Evolutionary conservation across 148 eudicot genomes (phyloP), one percentile per base, ranked within the genome.

Genomic region (Nepenthes gracilis): DNA sequence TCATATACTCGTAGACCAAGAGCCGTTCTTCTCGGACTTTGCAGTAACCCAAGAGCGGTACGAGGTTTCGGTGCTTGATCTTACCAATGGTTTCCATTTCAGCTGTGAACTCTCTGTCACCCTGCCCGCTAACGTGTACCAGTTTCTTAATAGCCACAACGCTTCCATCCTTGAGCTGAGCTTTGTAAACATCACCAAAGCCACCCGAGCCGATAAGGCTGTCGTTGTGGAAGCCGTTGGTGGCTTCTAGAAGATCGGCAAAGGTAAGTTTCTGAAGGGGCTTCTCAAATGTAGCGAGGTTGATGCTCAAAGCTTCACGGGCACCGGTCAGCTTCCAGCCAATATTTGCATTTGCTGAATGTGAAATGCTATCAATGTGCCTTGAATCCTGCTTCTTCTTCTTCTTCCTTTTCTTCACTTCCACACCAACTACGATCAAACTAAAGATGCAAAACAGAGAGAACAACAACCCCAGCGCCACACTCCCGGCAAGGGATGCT

Each of bases 31-130:
- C 97, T 23, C 91, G 88, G 2, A 90, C 97, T 62, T 81, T 90
- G 76, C 97, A 90, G 67, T 84, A 90, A 5, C 97, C 97, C 43
- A 90, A 36, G 32, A 90, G 81, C 33, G 97, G 88, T 1, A 90
- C 97, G 0, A 90, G 90, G 71, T 90, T 90, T 6, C 86, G 68
- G 57, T 90, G 94, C 70, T 90, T 86, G 69, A 90, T 79, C 64
- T 86, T 90, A 47, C 97, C 97, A 2, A 90, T 86, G 51, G 97
- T 90, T 71, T 90, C 94, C 97, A 90, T 90, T 60, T 90, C 97
- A 0, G 94, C 90, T 1, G 79, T 90, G 81, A 90, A 90, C 55
- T 90, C 97, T 6, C 91, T 64, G 36, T 90, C 97, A 0, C 97
- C 97, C 58, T 90, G 97, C 4, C 95, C 95, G 15, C 92, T 88